Base-by-base conservation (phyloP, 1,284 basidiomycete genomes). In the Trichosporon ovoides region DNA sequence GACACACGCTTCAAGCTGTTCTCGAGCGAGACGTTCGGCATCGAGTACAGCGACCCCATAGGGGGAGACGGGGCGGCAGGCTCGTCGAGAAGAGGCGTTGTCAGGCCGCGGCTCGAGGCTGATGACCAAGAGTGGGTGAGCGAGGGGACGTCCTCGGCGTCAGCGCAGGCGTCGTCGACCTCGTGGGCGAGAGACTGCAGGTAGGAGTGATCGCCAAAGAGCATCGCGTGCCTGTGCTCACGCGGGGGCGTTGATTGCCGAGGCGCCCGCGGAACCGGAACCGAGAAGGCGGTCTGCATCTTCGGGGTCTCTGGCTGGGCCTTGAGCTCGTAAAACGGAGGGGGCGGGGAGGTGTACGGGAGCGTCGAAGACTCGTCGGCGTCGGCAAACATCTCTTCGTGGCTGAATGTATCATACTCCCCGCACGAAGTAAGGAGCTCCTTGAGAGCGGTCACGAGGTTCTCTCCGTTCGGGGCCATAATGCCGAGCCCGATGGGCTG, bases 381-480 rank as follows among this genome's bases (percentile, higher is more conserved):
- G 38, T 53, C 55, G 34, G 55, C 54, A 13, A 58, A 57, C 40
- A 60, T 54, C 24, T 55, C 55, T 6, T 58, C 50, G 36, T 55
- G 18, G 40, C 20, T 22, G 35, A 53, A 49, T 18, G 34, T 38
- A 20, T 63, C 58, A 34, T 52, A 58, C 53, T 64, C 63, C 35
- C 60, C 58, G 31, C 60, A 64, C 43, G 40, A 53, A 3, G 55
- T 55, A 19, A 64, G 58, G 19, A 64, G 63, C 49, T 61, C 63
- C 19, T 51, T 55, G 5, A 64, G 60, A 5, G 59, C 63, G 6
- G 57, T 58, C 16, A 57, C 59, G 20, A 64, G 57, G 55, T 64
- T 57, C 50, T 48, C 55, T 16, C 40, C 52, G 14, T 28, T 48
- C 14, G 43, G 43, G 6, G 43, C 24, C 43, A 48, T 48, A 14